Evolutionary conservation across 2,329 filamentous ascomycete genomes (phyloP), one percentile per base, ranked within the genome.

Genomic region (Davidsoniella australis): DNA sequence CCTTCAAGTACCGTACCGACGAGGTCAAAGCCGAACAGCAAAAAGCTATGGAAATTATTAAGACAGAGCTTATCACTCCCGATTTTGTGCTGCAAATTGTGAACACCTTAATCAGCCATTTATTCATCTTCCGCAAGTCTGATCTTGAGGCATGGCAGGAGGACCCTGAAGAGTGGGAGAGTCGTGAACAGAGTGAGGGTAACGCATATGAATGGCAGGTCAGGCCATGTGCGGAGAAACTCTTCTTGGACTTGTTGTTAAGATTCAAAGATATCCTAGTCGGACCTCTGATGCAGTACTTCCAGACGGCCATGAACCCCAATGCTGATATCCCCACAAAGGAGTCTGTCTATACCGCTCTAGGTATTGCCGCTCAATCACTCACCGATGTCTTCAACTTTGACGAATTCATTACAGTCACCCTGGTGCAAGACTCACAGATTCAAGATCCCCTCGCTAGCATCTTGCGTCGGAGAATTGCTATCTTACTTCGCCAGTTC

Each of bases 91-190:
- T 82, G 14, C 78, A 88, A 55, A 81, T 94, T 56, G 85, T 91
- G 61, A 85, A 91, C 55, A 71, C 81, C 10, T 78, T 94, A 50
- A 84, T 98, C 47, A 86, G 83, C 1, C 80, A 82, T 57, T 85
- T 94, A 56, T 91, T 98, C 61, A 75, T 91, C 37, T 91, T 96
- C 62, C 78, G 86, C 33, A 76, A 82, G 52, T 78, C 78, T 47
- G 91, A 98, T 62, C 73, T 96, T 1, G 79, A 86, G 54, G 82
- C 86, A 51, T 98, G 91, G 91, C 82, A 93, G 60, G 82, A 93
- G 59, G 87, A 94, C 51, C 86, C 89, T 0, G 86, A 98, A 62
- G 87, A 93, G 48, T 98, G 91, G 88, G 89, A 95, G 62, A 80
- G 84, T 55, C 79, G 82, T 58, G 87, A 95, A 66, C 86, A 93